phyloP scores from a whole-genome alignment of 805 yeast species.

The Saccharomycopsis babjevae region DNA sequence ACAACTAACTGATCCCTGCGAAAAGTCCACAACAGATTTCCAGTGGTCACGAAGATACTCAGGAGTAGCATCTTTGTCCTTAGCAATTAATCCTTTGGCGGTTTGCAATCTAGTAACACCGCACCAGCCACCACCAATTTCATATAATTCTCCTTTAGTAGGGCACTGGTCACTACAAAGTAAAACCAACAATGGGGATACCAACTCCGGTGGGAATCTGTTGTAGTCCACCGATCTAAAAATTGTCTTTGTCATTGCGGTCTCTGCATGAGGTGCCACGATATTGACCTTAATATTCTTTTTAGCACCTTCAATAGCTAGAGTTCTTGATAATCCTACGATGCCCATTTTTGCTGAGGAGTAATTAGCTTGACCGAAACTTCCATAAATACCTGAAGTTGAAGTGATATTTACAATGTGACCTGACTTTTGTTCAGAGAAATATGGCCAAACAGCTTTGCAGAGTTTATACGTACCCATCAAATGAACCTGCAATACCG shows the following conservation, averaged over 20 bases:
- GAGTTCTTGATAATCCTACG: constrained; percentile 71
- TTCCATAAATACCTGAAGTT: constrained; percentile 95
- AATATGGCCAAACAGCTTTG: constrained; percentile 88
- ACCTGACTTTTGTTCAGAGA: constrained; percentile 69
- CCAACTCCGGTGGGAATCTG: constrained; percentile 76
- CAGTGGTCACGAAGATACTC: constrained; percentile 67
- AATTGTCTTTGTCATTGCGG: constrained; percentile 90
- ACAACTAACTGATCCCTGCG: constrained; percentile 25
- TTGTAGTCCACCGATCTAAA: constrained; percentile 73
- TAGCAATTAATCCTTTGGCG: constrained; percentile 68
- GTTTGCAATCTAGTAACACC: constrained; percentile 95
- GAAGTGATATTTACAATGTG: constrained; percentile 82
- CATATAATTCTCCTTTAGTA: constrained; percentile 73
- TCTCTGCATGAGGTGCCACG: constrained; percentile 96
- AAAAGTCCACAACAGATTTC: constrained; percentile 56
- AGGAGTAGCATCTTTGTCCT: constrained; percentile 39
- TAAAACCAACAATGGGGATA: constrained; percentile 80
- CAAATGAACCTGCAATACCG: constrained; percentile 73
- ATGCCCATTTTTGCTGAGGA: constrained; percentile 89
- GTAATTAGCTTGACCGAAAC: constrained; percentile 95
- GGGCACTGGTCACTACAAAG: constrained; percentile 68
- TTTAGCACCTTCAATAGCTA: constrained; percentile 86
- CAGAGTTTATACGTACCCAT: constrained; percentile 72
- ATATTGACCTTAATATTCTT: constrained; percentile 65
- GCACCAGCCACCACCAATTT: constrained; percentile 95